A percentile compares a stretch with the other conserved stretches of the same genome.
Conservation (phyloP, 2,329 filamentous ascomycete species). For the Pseudogymnoascus sp. region DNA sequence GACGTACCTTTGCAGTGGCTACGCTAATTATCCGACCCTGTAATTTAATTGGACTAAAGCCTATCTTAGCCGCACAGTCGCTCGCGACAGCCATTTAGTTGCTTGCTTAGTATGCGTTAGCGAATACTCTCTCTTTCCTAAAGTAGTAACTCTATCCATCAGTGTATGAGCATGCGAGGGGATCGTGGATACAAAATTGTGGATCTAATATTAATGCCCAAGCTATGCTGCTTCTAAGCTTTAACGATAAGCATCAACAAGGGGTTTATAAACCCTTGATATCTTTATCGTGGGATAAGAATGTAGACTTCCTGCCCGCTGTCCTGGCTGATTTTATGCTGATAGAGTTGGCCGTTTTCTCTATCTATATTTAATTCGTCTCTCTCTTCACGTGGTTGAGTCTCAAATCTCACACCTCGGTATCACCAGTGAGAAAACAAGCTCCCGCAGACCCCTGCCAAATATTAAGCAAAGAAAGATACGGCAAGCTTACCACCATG, state of each 20-base stretch:
- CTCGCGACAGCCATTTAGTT: not conserved
- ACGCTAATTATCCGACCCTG: conserved; percentile 1
- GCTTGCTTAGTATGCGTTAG: not conserved
- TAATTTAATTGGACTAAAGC: not conserved
- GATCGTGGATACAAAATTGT: not conserved
- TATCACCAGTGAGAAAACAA: not conserved
- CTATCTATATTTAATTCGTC: not conserved
- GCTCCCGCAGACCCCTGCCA: not conserved
- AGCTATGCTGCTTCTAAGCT: not conserved
- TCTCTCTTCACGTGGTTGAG: not conserved
- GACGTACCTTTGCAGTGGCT: not conserved
- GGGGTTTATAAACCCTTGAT: conserved; percentile 6
- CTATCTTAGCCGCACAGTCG: not conserved
- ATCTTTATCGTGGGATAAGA: not conserved
- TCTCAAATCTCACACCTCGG: not conserved
- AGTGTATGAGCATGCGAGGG: not conserved
- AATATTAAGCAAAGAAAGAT: not conserved
- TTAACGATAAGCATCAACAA: not conserved
- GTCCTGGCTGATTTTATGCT: not conserved
- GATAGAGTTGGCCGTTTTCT: not conserved
- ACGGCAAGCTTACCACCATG: not conserved
- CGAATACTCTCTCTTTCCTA: not conserved
- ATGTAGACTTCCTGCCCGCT: not conserved
- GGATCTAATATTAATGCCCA: not conserved
- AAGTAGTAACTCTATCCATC: not conserved